Evolutionary conservation across 2,329 filamentous ascomycete species (phyloP).

Genomic region (Aaosphaeria arxii): DNA sequence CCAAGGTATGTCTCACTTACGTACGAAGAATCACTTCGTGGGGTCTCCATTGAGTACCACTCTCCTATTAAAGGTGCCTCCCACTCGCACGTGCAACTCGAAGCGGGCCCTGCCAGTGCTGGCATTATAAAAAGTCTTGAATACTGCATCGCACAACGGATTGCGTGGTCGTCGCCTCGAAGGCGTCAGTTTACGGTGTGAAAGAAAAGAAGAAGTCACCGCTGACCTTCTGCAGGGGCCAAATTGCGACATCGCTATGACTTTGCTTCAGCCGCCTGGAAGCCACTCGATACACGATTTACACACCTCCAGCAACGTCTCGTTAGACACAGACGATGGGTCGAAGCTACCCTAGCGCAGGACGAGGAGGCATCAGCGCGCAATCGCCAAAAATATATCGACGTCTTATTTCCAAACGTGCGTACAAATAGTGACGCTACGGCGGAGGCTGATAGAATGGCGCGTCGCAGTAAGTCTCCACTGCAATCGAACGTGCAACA

Average conservation of each 20-base stretch:
- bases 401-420: slow-evolving; percentile 13
- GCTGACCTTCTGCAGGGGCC: slow-evolving; percentile 20
- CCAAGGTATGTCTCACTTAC: slow-evolving; percentile 19
- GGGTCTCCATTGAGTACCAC: too few relatives aligned
- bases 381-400: slow-evolving; percentile 17
- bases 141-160: slow-evolving; percentile 1
- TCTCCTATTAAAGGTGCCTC: too few relatives aligned
- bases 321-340: slow-evolving; percentile 19
- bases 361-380: slow-evolving; percentile 15
- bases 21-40: slow-evolving; percentile 5
- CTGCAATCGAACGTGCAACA: neutral
- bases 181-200: slow-evolving; percentile 5
- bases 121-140: too few relatives aligned
- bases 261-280: slow-evolving; percentile 15
- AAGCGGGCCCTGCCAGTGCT: too few relatives aligned
- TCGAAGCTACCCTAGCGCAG: slow-evolving; percentile 15
- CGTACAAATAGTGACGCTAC: slow-evolving; percentile 4
- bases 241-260: slow-evolving; percentile 14
- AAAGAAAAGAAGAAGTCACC: neutral
- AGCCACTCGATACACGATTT: slow-evolving; percentile 30
- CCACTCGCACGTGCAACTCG: too few relatives aligned
- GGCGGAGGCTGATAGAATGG: slow-evolving; percentile 16
- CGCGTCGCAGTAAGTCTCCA: slow-evolving; percentile 13
- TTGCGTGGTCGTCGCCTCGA: slow-evolving; percentile 7
- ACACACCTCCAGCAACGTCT: slow-evolving; percentile 20